Evolutionary conservation across 768 basidiomycete species (phyloP).

Genomic region (Podaxis rugospora): DNA sequence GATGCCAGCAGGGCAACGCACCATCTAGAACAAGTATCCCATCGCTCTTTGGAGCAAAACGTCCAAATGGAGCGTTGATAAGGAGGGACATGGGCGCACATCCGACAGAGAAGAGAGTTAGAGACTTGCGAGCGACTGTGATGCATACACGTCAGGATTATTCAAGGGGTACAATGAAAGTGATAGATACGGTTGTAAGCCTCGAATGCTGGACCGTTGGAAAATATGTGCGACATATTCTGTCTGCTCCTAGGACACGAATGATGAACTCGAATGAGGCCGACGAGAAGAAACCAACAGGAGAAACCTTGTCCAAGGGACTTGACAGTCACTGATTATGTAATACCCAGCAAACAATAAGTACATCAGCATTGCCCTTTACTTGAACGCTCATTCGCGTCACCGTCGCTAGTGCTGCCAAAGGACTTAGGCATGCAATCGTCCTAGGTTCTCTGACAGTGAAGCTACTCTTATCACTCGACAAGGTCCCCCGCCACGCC

Average conservation of each 20-base stretch:
- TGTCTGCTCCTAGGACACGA: neutral
- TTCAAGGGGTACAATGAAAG: neutral
- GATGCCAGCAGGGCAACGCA: neutral
- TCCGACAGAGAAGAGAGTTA: conserved; percentile 35
- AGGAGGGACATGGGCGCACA: conserved; percentile 37
- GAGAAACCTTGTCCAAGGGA: neutral
- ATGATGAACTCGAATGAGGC: neutral
- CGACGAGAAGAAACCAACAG: neutral
- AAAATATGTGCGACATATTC: conserved; percentile 2
- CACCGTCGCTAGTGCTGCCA: too few species aligned
- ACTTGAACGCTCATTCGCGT: too few species aligned
- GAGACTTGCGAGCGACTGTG: conserved; percentile 33
- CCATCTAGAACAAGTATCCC: conserved; percentile 35
- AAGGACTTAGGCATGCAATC: too few species aligned
- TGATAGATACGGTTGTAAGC: neutral
- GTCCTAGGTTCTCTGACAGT: too few species aligned
- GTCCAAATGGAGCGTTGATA: conserved; percentile 77
- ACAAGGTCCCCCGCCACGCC: too few species aligned
- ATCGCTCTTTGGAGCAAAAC: conserved; percentile 52
- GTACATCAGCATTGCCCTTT: too few species aligned
- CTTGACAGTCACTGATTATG: neutral
- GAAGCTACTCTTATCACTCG: too few species aligned
- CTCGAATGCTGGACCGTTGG: conserved; percentile 4
- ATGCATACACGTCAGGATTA: neutral
- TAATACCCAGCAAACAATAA: neutral